Base-by-base conservation (phyloP, 2,329 filamentous ascomycete genomes). In the Rutstroemia sp. region DNA sequence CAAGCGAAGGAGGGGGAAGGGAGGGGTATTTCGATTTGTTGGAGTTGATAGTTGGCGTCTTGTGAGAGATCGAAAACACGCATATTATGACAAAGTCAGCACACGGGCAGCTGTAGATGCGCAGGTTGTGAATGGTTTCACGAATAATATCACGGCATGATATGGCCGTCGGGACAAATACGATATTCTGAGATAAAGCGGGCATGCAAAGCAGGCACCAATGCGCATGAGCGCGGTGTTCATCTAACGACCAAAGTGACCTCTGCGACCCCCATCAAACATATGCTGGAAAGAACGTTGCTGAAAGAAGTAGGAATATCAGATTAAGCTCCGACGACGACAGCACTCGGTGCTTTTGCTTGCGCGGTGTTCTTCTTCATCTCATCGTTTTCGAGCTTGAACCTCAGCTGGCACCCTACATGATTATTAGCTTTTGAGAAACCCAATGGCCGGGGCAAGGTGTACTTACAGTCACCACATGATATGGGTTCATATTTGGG, bases 21-120 rank as follows among this genome's bases (percentile, higher is more conserved):
- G 79, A 83, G 51, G 74, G 76, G 0, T 87, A 86, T 65, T 84
- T 86, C 65, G 83, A 87, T 63, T 69, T 87, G 5, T 69, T 88
- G 44, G 84, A 87, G 62, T 70, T 88, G 45, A 75, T 82, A 12
- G 76, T 82, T 58, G 78, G 80, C 61, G 77, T 84, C 36, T 60
- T 69, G 42, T 69, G 58, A 65, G 17, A 14, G 7, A 6, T 47
- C 5, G 9, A 4, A 16, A 16, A 16, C 10, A 10, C n/a, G 17
- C 17, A 21, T 7, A n/a, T 7, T 9, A n/a, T 44, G 6, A 21
- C 17, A 17, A 44, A 17, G 17, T 10, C 17, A 4, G 40, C 16
- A 44, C 6, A 44, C n/a, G 40, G 17, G 3, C 4, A 10, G 27
- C 27, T 30, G 8, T 6, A 5, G n/a, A 21, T 42, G 39, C 19